Evolutionary conservation across 106 monocot genomes (phyloP).

Genomic region (Dioscorea dumetorum): DNA sequence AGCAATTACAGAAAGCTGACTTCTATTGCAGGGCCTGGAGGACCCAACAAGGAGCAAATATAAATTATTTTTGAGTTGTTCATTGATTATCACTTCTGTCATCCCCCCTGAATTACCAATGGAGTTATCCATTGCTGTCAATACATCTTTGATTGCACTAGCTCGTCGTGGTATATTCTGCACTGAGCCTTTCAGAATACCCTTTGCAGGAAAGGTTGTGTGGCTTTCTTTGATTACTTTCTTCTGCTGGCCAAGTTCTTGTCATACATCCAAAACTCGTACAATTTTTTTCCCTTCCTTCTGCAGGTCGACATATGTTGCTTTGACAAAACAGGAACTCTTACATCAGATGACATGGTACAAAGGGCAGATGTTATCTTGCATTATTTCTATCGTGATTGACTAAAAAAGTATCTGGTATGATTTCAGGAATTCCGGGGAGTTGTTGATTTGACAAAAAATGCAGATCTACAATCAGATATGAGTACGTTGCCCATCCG

Average conservation of each 20-base stretch:
- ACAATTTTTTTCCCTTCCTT: constrained; percentile 5
- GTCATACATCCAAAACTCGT: too few relatives aligned
- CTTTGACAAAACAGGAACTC: constrained; percentile 99
- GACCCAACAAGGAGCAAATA: constrained; percentile 99
- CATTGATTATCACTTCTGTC: constrained; percentile 94
- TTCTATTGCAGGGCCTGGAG: constrained; percentile 68
- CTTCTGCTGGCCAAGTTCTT: too few relatives aligned
- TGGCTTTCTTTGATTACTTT: too few relatives aligned
- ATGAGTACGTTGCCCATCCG: constrained; percentile 52
- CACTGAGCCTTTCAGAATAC: constrained; percentile 99
- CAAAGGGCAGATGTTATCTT: neutral
- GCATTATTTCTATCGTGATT: neutral
- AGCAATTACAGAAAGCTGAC: neutral
- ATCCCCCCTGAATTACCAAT: constrained; percentile 98
- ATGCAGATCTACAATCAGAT: constrained; percentile 71
- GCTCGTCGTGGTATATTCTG: constrained; percentile 97
- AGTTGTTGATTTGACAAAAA: constrained; percentile 50
- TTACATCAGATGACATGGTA: constrained; percentile 99
- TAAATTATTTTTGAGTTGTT: constrained; percentile 96
- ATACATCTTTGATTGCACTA: constrained; percentile 97
- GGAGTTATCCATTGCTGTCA: constrained; percentile 99
- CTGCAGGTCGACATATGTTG: constrained; percentile 99
- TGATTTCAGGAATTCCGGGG: constrained; percentile 84
- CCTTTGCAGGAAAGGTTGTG: constrained; percentile 95
- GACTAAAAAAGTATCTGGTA: neutral